phyloP scores from a whole-genome alignment of 306 rosid genomes.

The Glycine tomentella region DNA sequence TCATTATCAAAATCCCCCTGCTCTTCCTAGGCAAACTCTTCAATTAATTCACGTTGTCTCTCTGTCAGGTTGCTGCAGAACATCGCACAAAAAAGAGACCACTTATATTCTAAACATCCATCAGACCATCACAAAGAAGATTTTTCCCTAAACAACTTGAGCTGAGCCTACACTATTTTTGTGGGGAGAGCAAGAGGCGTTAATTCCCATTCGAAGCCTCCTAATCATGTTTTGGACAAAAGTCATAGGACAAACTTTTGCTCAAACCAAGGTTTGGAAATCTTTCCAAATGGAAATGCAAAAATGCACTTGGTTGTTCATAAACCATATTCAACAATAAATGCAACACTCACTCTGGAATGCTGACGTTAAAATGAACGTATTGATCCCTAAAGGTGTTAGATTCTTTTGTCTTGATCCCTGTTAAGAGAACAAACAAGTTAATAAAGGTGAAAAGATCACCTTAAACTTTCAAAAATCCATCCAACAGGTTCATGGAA shows the following conservation, averaged over 20 bases:
- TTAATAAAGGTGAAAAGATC: conserved; percentile 4
- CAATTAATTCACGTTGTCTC: conserved; percentile 81
- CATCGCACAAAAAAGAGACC: conserved; percentile 31
- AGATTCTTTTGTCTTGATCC: too few relatives aligned
- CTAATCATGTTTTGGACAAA: neutral
- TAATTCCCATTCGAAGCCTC: neutral
- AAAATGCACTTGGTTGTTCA: neutral
- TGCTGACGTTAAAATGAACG: conserved; percentile 94
- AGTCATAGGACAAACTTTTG: neutral
- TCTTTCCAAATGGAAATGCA: neutral
- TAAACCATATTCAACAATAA: conserved; percentile 26
- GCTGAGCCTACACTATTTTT: neutral
- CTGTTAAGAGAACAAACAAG: conserved; percentile 51
- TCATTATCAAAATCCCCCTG: conserved; percentile 59
- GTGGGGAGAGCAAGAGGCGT: neutral
- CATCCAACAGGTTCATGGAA: conserved; percentile 9
- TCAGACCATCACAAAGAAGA: neutral
- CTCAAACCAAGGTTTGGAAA: conserved; percentile 1
- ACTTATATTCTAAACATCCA: neutral
- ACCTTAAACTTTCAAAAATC: neutral
- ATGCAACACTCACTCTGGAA: conserved; percentile 69
- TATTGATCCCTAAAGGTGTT: too few relatives aligned
- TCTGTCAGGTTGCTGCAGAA: conserved; percentile 73
- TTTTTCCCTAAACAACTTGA: neutral
- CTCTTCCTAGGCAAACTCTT: conserved; percentile 87